Conservation (phyloP, 139 green algal genomes). For the Nannochloris sp. region DNA sequence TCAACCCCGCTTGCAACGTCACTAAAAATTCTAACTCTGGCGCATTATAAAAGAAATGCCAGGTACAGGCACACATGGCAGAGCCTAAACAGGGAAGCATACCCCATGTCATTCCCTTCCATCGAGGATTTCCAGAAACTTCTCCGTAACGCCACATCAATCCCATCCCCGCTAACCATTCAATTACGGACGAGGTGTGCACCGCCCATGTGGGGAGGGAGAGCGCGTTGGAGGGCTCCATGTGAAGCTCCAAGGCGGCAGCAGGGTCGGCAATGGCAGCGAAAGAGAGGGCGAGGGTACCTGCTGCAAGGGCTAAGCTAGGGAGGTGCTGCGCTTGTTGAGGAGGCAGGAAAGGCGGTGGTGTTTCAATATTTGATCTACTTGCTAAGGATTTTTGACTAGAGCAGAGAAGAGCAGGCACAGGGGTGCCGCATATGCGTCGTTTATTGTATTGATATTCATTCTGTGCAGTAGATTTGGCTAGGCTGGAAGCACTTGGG, state of each 20-base stretch:
- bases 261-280: not conserved
- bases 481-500: not conserved
- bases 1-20: conserved; percentile 61
- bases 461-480: not conserved
- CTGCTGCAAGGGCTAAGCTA: not conserved
- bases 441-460: not conserved
- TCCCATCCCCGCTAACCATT: conserved; percentile 82
- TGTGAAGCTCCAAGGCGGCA: conserved; percentile 10
- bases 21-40: conserved; percentile 71
- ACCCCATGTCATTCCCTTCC: conserved; percentile 85
- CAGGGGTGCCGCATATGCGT: not conserved
- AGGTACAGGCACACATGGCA: conserved; percentile 82
- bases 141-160: conserved; percentile 86
- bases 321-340: no score
- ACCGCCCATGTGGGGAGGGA: conserved; percentile 97
- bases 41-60: conserved; percentile 90
- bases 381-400: not conserved
- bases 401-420: not conserved
- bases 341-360: not conserved
- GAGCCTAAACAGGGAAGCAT: conserved; percentile 80
- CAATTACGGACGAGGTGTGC: conserved; percentile 76
- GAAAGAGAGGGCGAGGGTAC: not conserved
- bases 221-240: conserved; percentile 90
- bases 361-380: not conserved
- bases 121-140: conserved; percentile 57